phyloP scores from a whole-genome alignment of 129 eudicot genomes.

The Flaveria trinervia region DNA sequence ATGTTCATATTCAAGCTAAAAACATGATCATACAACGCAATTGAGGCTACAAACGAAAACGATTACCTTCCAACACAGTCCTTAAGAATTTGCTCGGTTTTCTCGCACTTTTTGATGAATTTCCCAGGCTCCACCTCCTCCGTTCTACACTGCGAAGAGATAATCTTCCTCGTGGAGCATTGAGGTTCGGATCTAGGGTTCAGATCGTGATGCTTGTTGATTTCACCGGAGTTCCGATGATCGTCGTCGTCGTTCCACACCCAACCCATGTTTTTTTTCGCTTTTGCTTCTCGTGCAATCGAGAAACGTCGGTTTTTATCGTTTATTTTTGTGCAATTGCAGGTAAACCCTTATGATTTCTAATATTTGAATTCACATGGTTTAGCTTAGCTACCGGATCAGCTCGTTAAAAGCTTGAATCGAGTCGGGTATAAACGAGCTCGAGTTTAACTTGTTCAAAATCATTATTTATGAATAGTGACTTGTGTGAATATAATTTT shows the following conservation, averaged over 20 bases:
- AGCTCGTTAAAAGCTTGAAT: background rate
- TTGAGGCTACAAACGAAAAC: background rate
- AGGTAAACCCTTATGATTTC: background rate
- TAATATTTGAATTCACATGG: background rate
- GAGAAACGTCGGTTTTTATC: constrained; percentile 14
- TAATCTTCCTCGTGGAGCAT: constrained; percentile 67
- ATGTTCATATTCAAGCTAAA: constrained; percentile 1
- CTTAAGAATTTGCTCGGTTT: constrained; percentile 61
- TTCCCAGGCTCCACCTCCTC: constrained; percentile 92
- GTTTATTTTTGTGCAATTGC: background rate
- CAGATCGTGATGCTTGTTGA: background rate
- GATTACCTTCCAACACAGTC: constrained; percentile 78
- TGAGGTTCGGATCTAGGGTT: constrained; percentile 33
- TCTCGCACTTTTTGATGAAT: constrained; percentile 80
- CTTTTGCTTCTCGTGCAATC: constrained; percentile 39
- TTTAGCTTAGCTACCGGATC: background rate
- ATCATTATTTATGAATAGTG: too few species aligned
- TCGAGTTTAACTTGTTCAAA: too few species aligned
- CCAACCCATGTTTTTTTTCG: constrained; percentile 54
- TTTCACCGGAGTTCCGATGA: constrained; percentile 16
- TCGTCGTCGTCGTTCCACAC: constrained; percentile 50
- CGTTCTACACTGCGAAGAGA: constrained; percentile 68
- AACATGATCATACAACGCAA: background rate
- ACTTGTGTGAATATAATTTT: too few species aligned
- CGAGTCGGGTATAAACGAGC: too few species aligned